Evolutionary conservation across 306 rosid species (phyloP), one percentile per base, ranked within the genome.

Genomic region (Begonia masoniana): DNA sequence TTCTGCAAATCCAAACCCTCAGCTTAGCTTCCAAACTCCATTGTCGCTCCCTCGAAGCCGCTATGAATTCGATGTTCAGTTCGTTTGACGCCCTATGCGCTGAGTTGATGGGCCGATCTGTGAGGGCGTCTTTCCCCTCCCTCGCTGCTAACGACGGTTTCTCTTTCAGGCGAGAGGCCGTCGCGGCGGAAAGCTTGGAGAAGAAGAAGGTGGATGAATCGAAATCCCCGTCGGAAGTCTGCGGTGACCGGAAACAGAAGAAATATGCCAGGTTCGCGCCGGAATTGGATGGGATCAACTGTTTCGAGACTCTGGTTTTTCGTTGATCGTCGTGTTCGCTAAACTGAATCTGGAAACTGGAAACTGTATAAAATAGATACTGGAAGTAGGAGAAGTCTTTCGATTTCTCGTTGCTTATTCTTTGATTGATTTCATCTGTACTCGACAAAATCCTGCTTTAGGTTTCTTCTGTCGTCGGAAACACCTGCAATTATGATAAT

Each of bases 61-160:
- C 15, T 52, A 73, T 73, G 78, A 73, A 73, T 73, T 73, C 78
- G 51, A 64, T 76, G 54, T 76, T 76, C 77, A 71, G 77, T 47
- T 60, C 67, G 10, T 76, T 71, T 50, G 81, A 76, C 47, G 71
- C 62, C 16, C 45, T 76, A 41, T 58, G 65, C 12, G 71, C 71
- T 4, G 81, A 76, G 49, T 26, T 76, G 15, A 5, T 76, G 55
- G 77, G 74, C 52, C 66, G 61, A 10, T 51, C 55, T n/a, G 64
- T 68, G 54, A 63, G 47, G 63, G 54, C 61, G 31, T 41, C 78
- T 61, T 50, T 66, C 19, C 68, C 66, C 12, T 45, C 23, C 58
- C 26, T 42, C 9, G n/a, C 73, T 50, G 54, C 62, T 4, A 43
- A 35, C 49, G 51, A 36, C 10, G 7, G 12, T 15, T 0, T 4